phyloP scores from a whole-genome alignment of 805 yeast genomes.

The Vanderwaltozyma polyspora region DNA sequence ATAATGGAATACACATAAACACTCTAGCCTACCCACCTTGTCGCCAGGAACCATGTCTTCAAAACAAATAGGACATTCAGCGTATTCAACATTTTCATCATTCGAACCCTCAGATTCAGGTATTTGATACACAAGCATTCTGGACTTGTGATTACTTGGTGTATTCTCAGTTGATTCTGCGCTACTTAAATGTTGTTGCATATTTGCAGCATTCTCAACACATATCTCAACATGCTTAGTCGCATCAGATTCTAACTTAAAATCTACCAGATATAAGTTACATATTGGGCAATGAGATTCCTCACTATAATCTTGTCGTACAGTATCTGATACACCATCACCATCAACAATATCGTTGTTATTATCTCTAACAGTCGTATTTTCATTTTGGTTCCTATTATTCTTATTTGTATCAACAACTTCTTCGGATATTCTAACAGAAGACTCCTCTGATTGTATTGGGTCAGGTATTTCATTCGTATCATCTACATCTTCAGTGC shows the following conservation, averaged over 20 bases:
- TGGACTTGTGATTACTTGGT: conserved; percentile 31
- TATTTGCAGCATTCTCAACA: conserved; percentile 43
- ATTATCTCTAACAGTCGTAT: not conserved
- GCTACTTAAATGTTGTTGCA: conserved; percentile 36
- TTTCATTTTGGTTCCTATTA: not conserved
- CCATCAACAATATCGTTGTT: not conserved
- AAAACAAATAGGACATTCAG: conserved; percentile 88
- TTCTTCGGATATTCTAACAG: not conserved
- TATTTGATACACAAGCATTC: conserved; percentile 71
- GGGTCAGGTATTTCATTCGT: not conserved
- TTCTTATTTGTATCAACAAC: not conserved
- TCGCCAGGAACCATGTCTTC: conserved; percentile 83
- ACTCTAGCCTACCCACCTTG: conserved; percentile 83
- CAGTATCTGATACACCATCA: not conserved
- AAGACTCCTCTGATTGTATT: not conserved
- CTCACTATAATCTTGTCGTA: conserved; percentile 5
- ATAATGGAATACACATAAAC: conserved; percentile 90
- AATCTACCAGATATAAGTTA: conserved; percentile 12
- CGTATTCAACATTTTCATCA: conserved; percentile 31
- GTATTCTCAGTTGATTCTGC: conserved; percentile 27
- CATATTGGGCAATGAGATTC: conserved; percentile 34
- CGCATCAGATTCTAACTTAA: conserved; percentile 23
- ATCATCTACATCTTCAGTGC: not conserved
- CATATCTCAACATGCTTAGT: conserved; percentile 68
- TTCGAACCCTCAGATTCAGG: conserved; percentile 12